Conservation (phyloP, 805 yeast species). For the Myxozyma kluyveri region DNA sequence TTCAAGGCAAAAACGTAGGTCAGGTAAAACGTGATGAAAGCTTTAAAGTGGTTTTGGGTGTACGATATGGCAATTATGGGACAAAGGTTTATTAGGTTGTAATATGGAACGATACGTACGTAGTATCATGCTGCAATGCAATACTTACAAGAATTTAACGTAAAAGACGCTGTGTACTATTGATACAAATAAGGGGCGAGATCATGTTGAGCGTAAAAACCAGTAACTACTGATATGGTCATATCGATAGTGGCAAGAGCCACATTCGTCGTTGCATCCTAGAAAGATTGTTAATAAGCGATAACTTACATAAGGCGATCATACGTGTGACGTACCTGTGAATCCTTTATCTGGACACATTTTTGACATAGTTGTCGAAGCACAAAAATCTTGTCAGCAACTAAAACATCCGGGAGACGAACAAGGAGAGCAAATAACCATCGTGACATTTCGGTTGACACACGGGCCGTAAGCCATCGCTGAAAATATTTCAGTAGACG, state of each 20-base stretch:
- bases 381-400: conserved; percentile 42
- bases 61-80: too few relatives aligned
- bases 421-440: conserved; percentile 47
- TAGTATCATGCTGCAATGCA: too few relatives aligned
- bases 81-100: too few relatives aligned
- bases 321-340: conserved; percentile 8
- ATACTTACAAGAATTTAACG: too few relatives aligned
- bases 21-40: not conserved
- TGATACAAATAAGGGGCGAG: conserved; percentile 22
- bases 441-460: conserved; percentile 33
- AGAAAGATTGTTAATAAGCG: not conserved
- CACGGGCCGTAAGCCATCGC: conserved; percentile 43
- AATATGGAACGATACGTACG: too few relatives aligned
- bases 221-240: conserved; percentile 31
- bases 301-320: not conserved
- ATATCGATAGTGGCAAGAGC: conserved; percentile 29
- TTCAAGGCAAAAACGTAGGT: conserved; percentile 26
- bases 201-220: conserved; percentile 29
- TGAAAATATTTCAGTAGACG: conserved; percentile 44
- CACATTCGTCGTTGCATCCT: conserved; percentile 22
- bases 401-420: conserved; percentile 42
- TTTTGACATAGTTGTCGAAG: conserved; percentile 46
- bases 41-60: conserved; percentile 1
- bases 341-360: conserved; percentile 26
- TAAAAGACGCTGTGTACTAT: too few relatives aligned